Base-by-base conservation (phyloP, 2,329 filamentous ascomycete species). In the Sarocladiaceae sp. region DNA sequence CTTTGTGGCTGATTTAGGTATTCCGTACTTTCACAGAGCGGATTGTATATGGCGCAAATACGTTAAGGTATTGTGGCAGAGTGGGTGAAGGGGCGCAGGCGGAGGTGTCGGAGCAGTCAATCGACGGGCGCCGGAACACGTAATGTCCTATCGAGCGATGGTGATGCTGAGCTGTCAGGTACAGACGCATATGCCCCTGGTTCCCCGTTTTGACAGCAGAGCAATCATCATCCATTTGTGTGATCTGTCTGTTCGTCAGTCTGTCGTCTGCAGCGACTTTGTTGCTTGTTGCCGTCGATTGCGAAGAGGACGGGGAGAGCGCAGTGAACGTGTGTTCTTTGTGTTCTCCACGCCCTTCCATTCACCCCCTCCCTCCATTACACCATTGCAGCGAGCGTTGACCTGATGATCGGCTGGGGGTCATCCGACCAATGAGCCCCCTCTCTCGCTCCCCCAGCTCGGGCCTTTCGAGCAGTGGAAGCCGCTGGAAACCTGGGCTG, bases 341-440 rank as follows among this genome's bases (percentile, higher is more conserved):
- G n/a, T n/a, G n/a, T n/a, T n/a, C n/a, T n/a, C 28, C 31, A 8
- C 20, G 18, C 47, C 31, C 26, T 25, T 26, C 35, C 23, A 17
- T 28, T 36, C 48, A 29, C 22, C 25, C 42, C 42, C 35, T 35
- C 52, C 23, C 44, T 37, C 52, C 37, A 53, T 26, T 12, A 7
- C 44, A 37, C 18, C 51, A 49, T 26, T 35, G 47, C n/a, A 23
- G 40, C 13, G 17, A 23, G 37, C 5, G 37, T 53, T 18, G 52
- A 46, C 52, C 52, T 51, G 48, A 50, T 53, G 52, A 54, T 51
- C 52, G 25, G 31, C 48, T 37, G 28, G 48, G 20, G 48, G 52
- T 42, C 52, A 51, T 25, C 46, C 20, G 47, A 37, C 52, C 52
- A 53, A 51, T 53, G 46, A 37, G 29, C 12, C 46, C 37, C 20